Conservation (phyloP, 129 eudicot species). For the Flaveria sonorensis region DNA sequence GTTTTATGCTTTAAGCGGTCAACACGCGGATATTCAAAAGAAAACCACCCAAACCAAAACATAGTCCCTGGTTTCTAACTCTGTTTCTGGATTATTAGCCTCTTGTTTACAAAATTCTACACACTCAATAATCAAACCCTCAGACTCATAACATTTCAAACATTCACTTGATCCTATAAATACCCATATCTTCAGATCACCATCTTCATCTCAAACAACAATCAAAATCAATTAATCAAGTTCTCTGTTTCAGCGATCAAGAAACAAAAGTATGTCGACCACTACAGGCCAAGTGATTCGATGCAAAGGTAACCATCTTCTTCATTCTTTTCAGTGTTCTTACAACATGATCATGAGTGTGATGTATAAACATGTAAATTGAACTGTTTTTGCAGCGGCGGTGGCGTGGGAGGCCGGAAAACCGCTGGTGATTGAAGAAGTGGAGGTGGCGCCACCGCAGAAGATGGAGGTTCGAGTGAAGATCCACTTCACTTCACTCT, state of each 20-base stretch:
- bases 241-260: background rate
- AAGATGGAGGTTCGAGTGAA: constrained; percentile 73
- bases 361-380: too few relatives aligned
- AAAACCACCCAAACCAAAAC: constrained; percentile 25
- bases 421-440: constrained; percentile 79
- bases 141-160: too few relatives aligned
- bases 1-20: constrained; percentile 4
- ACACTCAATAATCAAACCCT: background rate
- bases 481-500: constrained; percentile 77
- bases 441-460: constrained; percentile 90
- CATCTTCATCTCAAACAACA: constrained; percentile 9
- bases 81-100: background rate
- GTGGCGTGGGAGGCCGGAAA: constrained; percentile 94
- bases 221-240: background rate
- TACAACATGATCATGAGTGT: too few relatives aligned
- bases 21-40: background rate
- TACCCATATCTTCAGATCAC: constrained; percentile 9
- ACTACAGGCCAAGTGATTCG: constrained; percentile 53
- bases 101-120: background rate
- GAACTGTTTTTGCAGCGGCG: constrained; percentile 43
- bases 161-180: background rate
- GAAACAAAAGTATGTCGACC: constrained; percentile 36
- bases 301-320: constrained; percentile 50
- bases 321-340: background rate
- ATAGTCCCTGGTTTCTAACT: constrained; percentile 23